These are phyloP conservation scores for Dactylonectria estremocensis DNA, from an alignment of 2,329 filamentous ascomycete species.

Conservation along the genomic window DNA sequence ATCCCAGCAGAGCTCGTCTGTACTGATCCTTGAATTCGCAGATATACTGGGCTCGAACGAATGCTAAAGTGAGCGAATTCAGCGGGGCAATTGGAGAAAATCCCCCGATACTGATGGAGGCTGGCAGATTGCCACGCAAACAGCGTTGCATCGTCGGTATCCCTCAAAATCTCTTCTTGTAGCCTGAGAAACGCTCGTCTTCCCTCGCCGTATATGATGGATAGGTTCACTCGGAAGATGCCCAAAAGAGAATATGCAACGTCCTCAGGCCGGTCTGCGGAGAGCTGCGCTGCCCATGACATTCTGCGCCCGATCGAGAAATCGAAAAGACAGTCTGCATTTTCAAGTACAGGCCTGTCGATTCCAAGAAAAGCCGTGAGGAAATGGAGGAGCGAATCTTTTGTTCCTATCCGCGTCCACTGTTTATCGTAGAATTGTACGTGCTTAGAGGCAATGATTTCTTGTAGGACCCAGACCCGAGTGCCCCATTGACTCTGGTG, in stretches of 20 bases:
- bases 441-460: background rate
- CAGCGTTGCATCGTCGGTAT: slow-evolving; percentile 24
- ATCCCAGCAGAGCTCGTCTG: background rate
- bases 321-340: background rate
- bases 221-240: slow-evolving; percentile 49
- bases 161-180: slow-evolving; percentile 39
- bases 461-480: background rate
- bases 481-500: background rate
- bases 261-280: slow-evolving; percentile 43
- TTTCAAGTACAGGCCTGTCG: background rate
- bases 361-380: background rate
- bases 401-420: background rate
- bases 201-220: slow-evolving; percentile 49
- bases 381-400: background rate
- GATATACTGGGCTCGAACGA: too few species aligned
- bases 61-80: slow-evolving; percentile 8
- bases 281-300: slow-evolving; percentile 13
- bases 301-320: slow-evolving; percentile 10
- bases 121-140: slow-evolving; percentile 2
- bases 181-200: slow-evolving; percentile 43
- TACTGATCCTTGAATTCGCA: background rate
- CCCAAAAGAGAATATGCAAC: slow-evolving; percentile 50
- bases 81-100: background rate
- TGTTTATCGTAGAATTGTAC: background rate
- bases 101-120: slow-evolving; percentile 1